Percentiles rank a stretch among this genome's conserved stretches.
Conservation (phyloP, 208 protist genomes). For the Eutreptiella sp. region DNA sequence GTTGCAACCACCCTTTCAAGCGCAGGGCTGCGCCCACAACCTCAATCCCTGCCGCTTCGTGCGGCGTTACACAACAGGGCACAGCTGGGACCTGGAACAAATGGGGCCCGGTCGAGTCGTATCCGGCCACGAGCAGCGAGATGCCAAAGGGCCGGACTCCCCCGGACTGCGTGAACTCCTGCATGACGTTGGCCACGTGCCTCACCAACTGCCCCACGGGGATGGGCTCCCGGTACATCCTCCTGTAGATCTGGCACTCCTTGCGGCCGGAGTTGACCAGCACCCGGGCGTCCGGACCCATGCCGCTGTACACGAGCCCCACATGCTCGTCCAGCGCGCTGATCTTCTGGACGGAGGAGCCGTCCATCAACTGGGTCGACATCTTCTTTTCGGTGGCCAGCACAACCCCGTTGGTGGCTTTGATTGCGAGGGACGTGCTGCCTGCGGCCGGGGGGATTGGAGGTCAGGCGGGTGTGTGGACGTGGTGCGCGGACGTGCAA, state of each 20-base stretch:
- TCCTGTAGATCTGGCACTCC: slow-evolving; percentile 84
- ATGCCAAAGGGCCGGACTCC: slow-evolving; percentile 99
- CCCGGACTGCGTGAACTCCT: slow-evolving; percentile 98
- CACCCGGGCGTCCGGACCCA: slow-evolving; percentile 96
- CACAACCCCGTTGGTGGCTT: slow-evolving; percentile 96
- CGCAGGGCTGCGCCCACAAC: too few species aligned
- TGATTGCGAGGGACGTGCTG: slow-evolving; percentile 81
- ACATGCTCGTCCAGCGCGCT: slow-evolving; percentile 83
- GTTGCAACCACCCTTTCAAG: too few species aligned
- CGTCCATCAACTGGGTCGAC: slow-evolving; percentile 86
- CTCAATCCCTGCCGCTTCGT: too few species aligned
- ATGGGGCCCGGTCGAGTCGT: slow-evolving; percentile 85
- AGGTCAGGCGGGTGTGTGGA: background rate
- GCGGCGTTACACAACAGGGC: too few species aligned
- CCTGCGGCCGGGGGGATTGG: slow-evolving; percentile 18
- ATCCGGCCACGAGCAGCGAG: slow-evolving; percentile 96
- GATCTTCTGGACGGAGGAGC: slow-evolving; percentile 87
- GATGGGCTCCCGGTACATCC: slow-evolving; percentile 88
- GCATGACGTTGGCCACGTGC: slow-evolving; percentile 94
- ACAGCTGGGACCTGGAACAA: slow-evolving; percentile 89
- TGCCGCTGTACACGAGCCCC: slow-evolving; percentile 96
- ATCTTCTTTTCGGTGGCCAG: slow-evolving; percentile 99
- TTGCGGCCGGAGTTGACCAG: slow-evolving; percentile 91
- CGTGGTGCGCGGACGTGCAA: too few species aligned
- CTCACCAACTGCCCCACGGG: slow-evolving; percentile 90